phyloP scores from a whole-genome alignment of 495 filamentous ascomycete species.

The Aspergillus steynii region DNA sequence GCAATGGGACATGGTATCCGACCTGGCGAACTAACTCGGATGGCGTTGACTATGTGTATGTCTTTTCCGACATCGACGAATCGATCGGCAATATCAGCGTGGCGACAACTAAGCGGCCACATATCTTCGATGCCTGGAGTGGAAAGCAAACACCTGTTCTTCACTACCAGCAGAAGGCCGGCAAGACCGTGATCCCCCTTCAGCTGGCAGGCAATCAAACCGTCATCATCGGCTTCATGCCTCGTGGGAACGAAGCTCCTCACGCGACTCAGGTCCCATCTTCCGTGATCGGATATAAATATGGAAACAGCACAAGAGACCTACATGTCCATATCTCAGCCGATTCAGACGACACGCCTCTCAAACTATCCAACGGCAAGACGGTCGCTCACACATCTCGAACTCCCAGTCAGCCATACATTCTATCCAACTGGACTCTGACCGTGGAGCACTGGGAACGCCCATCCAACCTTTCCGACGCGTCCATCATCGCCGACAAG shows the following conservation, averaged over 20 bases:
- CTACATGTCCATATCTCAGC: constrained; percentile 22
- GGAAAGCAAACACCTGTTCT: constrained; percentile 37
- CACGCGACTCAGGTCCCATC: constrained; percentile 16
- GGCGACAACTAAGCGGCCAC: constrained; percentile 29
- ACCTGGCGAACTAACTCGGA: constrained; percentile 29
- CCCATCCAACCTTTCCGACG: constrained; percentile 32
- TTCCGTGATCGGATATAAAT: constrained; percentile 21
- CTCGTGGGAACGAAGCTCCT: neutral
- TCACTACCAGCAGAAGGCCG: constrained; percentile 23
- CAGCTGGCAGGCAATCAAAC: constrained; percentile 35
- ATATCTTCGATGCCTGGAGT: constrained; percentile 42
- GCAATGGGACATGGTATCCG: constrained; percentile 38
- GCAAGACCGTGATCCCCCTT: constrained; percentile 27
- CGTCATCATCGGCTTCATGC: constrained; percentile 35
- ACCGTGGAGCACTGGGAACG: constrained; percentile 42
- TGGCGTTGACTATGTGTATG: constrained; percentile 35
- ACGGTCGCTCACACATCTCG: constrained; percentile 16
- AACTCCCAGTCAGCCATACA: constrained; percentile 15
- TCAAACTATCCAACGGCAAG: constrained; percentile 30
- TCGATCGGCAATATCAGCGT: constrained; percentile 30
- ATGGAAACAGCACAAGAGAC: constrained; percentile 8
- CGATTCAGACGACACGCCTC: constrained; percentile 4
- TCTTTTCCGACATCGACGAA: constrained; percentile 36
- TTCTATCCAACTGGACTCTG: constrained; percentile 42
- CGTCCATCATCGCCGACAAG: constrained; percentile 21